Conservation (phyloP, 768 basidiomycete genomes). For the Termitomyces bulborhizus region DNA sequence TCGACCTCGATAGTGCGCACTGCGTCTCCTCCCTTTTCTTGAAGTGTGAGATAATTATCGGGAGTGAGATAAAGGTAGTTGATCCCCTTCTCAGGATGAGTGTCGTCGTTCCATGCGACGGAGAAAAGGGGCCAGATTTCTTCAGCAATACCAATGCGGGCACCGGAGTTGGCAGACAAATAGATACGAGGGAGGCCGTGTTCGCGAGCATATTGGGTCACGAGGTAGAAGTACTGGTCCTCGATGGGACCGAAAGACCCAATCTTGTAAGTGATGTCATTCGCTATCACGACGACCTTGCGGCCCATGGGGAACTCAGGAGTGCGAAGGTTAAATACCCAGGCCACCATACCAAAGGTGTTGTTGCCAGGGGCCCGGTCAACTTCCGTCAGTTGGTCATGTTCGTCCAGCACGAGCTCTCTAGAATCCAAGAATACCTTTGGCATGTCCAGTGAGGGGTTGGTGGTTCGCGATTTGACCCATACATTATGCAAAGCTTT, state of each 20-base stretch:
- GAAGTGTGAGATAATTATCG: slow-evolving; percentile 83
- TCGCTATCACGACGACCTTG: slow-evolving; percentile 84
- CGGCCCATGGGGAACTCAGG: slow-evolving; percentile 92
- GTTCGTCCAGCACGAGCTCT: slow-evolving; percentile 92
- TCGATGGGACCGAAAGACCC: slow-evolving; percentile 96
- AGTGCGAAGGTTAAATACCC: slow-evolving; percentile 89
- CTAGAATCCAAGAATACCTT: slow-evolving; percentile 75
- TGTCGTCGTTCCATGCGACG: slow-evolving; percentile 81
- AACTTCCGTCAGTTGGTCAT: slow-evolving; percentile 86
- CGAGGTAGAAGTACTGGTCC: slow-evolving; percentile 95
- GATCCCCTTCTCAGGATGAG: slow-evolving; percentile 89
- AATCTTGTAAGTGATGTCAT: slow-evolving; percentile 98
- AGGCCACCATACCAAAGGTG: slow-evolving; percentile 95
- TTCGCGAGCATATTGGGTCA: slow-evolving; percentile 87
- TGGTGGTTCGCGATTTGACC: slow-evolving; percentile 60
- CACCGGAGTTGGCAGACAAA: slow-evolving; percentile 98
- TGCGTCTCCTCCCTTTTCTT: slow-evolving; percentile 75
- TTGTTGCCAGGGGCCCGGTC: slow-evolving; percentile 92
- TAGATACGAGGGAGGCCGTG: slow-evolving; percentile 92
- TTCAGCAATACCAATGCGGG: slow-evolving; percentile 93
- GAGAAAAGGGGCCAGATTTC: slow-evolving; percentile 86
- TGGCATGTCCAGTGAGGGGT: slow-evolving; percentile 67
- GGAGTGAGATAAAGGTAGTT: slow-evolving; percentile 94
- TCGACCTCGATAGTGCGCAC: slow-evolving; percentile 82
- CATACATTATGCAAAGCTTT: slow-evolving; percentile 95